A percentile compares a stretch with the other conserved stretches of the same genome.
phyloP scores from a whole-genome alignment of 1,139 yeast genomes.

The Suhomyces bolitotheri region DNA sequence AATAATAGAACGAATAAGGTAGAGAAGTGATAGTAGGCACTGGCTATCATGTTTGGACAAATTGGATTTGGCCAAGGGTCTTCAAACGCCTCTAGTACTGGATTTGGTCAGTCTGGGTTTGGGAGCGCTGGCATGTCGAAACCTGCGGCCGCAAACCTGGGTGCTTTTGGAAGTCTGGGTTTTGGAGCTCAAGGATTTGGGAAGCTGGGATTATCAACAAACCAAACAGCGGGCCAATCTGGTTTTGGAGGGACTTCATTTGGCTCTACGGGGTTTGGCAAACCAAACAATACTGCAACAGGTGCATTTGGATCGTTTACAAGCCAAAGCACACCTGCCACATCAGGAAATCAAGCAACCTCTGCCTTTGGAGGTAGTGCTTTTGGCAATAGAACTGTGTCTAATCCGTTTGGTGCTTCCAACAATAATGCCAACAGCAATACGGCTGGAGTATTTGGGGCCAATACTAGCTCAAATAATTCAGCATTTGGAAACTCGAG shows the following conservation, averaged over 20 bases:
- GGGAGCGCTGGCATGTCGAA: background rate
- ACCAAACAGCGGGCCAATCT: slow-evolving; percentile 6
- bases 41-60: slow-evolving; percentile 7
- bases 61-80: slow-evolving; percentile 9
- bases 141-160: background rate
- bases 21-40: background rate
- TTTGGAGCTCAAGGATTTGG: slow-evolving; percentile 9
- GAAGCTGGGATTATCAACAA: too few relatives aligned
- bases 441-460: slow-evolving; percentile 4
- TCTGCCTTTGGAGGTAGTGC: slow-evolving; percentile 2
- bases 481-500: slow-evolving; percentile 14
- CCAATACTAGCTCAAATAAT: slow-evolving; percentile 1
- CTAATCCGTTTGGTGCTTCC: too few relatives aligned
- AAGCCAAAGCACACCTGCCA: too few relatives aligned
- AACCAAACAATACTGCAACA: too few relatives aligned
- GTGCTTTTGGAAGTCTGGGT: slow-evolving; percentile 2
- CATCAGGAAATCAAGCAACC: too few relatives aligned
- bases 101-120: slow-evolving; percentile 11
- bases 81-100: slow-evolving; percentile 8
- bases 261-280: slow-evolving; percentile 1
- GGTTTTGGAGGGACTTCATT: slow-evolving; percentile 2
- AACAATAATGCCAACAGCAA: too few relatives aligned
- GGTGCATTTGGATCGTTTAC: too few relatives aligned
- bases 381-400: too few relatives aligned
- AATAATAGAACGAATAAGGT: too few relatives aligned